Percentiles rank a stretch among this genome's conserved stretches.
Conservation (phyloP, 768 basidiomycete species). For the Naganishia vishniacii region DNA sequence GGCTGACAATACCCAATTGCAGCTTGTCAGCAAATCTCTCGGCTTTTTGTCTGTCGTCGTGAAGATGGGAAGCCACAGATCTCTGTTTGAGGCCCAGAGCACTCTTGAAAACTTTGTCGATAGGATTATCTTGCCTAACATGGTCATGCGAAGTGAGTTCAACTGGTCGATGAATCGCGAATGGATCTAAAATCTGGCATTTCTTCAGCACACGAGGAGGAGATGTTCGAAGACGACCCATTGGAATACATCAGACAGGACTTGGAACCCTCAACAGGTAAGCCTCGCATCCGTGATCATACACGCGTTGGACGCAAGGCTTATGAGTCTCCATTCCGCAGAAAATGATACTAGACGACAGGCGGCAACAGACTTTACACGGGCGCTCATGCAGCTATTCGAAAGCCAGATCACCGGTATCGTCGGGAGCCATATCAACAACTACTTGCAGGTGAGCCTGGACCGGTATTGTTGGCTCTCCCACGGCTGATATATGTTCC, state of each 20-base stretch:
- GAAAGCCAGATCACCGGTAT: conserved; percentile 83
- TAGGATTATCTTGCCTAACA: conserved; percentile 90
- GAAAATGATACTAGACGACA: conserved; percentile 83
- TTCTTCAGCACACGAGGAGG: conserved; percentile 68
- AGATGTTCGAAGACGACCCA: conserved; percentile 95
- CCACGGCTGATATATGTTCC: background rate
- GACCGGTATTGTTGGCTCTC: background rate
- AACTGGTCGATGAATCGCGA: background rate
- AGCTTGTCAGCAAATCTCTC: conserved; percentile 81
- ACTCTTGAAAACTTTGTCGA: conserved; percentile 77
- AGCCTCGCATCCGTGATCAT: conserved; percentile 32
- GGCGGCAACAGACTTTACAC: conserved; percentile 90
- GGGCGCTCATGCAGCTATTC: conserved; percentile 72
- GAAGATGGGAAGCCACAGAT: conserved; percentile 74
- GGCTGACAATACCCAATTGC: conserved; percentile 33
- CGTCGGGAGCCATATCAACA: conserved; percentile 74
- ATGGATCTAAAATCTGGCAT: background rate
- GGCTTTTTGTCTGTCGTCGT: conserved; percentile 88
- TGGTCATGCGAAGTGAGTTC: conserved; percentile 61
- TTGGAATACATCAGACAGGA: conserved; percentile 89
- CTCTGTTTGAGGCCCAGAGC: conserved; percentile 67
- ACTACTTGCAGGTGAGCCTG: conserved; percentile 56
- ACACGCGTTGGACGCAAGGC: too few relatives aligned
- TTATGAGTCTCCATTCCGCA: conserved; percentile 35
- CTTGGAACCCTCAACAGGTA: conserved; percentile 60